A percentile compares a stretch with the other conserved stretches of the same genome.
These are phyloP conservation scores for Cercospora sp. DNA, from an alignment of 2,329 filamentous ascomycete genomes.

Conservation along the genomic window DNA sequence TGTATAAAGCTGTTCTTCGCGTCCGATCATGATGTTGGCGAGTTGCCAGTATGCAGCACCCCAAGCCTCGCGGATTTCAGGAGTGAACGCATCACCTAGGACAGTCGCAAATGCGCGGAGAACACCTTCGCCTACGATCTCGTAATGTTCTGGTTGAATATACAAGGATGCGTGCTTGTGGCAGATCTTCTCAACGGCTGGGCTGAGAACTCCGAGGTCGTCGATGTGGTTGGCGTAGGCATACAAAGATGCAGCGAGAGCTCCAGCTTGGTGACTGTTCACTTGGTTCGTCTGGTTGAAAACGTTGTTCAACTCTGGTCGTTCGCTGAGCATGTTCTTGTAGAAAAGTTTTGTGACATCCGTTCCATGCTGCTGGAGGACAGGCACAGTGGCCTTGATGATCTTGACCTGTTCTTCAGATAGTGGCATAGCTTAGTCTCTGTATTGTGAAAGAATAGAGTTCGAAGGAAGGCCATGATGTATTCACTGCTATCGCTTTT, in stretches of 20 bases:
- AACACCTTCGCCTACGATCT: slow-evolving; percentile 68
- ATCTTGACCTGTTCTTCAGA: slow-evolving; percentile 63
- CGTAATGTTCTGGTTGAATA: slow-evolving; percentile 68
- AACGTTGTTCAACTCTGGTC: slow-evolving; percentile 67
- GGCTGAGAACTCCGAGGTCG: slow-evolving; percentile 60
- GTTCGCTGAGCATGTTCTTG: slow-evolving; percentile 62
- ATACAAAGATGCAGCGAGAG: slow-evolving; percentile 67
- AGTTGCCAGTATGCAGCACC: slow-evolving; percentile 70
- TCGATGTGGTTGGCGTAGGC: slow-evolving; percentile 72
- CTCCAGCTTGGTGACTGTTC: slow-evolving; percentile 67
- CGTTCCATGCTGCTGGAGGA: slow-evolving; percentile 66
- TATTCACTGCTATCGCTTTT: neutral
- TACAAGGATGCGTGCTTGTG: slow-evolving; percentile 73
- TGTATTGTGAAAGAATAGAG: neutral
- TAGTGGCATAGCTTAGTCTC: slow-evolving; percentile 45
- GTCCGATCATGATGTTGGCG: slow-evolving; percentile 68
- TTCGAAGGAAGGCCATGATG: neutral
- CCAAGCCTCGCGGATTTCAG: slow-evolving; percentile 67
- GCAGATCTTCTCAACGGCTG: slow-evolving; percentile 66
- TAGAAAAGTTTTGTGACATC: slow-evolving; percentile 73
- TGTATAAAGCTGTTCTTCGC: slow-evolving; percentile 64
- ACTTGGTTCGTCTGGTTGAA: slow-evolving; percentile 72
- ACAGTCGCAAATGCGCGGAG: slow-evolving; percentile 66
- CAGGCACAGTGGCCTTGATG: slow-evolving; percentile 70
- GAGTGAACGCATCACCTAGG: slow-evolving; percentile 66